These are phyloP conservation scores for Mimosa pudica DNA, from an alignment of 306 rosid genomes.

Conservation along the genomic window DNA sequence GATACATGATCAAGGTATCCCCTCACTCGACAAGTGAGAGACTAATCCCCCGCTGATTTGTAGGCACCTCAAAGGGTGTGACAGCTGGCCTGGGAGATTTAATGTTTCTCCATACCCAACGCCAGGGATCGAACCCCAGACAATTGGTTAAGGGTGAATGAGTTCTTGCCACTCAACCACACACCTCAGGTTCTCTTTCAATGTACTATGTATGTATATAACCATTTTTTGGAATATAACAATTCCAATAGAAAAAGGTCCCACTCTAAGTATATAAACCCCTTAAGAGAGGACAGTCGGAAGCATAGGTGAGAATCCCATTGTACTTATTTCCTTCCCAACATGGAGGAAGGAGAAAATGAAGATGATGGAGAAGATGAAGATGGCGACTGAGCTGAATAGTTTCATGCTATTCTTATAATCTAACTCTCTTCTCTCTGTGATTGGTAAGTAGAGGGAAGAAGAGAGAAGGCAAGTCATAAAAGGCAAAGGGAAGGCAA, in stretches of 20 bases:
- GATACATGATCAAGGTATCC: too few species aligned
- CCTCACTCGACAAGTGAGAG: too few species aligned
- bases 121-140: too few species aligned
- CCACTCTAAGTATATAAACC: constrained; percentile 14
- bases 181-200: too few species aligned
- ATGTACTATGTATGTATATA: background rate
- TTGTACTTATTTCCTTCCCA: constrained; percentile 20
- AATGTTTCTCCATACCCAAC: too few species aligned
- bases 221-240: background rate
- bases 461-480: constrained; percentile 66
- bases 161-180: too few species aligned
- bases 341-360: constrained; percentile 59
- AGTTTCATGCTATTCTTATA: constrained; percentile 2
- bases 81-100: too few species aligned
- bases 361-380: constrained; percentile 56
- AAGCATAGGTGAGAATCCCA: constrained; percentile 15
- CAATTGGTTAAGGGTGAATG: too few species aligned
- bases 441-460: constrained; percentile 44
- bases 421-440: constrained; percentile 39
- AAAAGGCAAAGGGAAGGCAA: constrained; percentile 79
- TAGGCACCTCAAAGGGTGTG: too few species aligned
- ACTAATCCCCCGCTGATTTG: too few species aligned
- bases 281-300: constrained; percentile 25
- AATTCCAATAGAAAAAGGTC: background rate
- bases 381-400: constrained; percentile 23